These are phyloP conservation scores for Aspergillus viridinutans DNA, from an alignment of 2,329 filamentous ascomycete genomes.

Conservation along the genomic window DNA sequence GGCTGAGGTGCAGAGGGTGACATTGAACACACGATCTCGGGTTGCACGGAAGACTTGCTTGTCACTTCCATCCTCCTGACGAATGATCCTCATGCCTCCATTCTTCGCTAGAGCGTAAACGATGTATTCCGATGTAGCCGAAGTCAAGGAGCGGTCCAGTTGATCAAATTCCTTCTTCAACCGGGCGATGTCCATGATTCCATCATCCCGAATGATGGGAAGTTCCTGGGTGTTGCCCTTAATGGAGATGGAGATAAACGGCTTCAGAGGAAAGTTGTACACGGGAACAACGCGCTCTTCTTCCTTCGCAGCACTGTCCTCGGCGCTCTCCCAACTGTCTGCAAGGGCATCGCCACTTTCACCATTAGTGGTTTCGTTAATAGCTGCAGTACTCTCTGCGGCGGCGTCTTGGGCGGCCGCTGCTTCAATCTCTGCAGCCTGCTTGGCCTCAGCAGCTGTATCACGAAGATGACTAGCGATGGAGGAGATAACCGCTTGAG, in stretches of 20 bases:
- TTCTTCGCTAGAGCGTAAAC: constrained; percentile 92
- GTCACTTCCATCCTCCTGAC: constrained; percentile 88
- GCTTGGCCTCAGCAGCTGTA: constrained; percentile 41
- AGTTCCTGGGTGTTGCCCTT: constrained; percentile 38
- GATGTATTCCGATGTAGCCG: constrained; percentile 86
- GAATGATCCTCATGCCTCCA: constrained; percentile 86
- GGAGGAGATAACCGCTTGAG: constrained; percentile 32
- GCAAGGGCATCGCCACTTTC: constrained; percentile 57
- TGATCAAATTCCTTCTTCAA: constrained; percentile 98
- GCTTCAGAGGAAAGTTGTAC: constrained; percentile 94
- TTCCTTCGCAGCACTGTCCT: constrained; percentile 63
- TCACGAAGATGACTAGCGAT: constrained; percentile 33
- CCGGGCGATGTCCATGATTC: constrained; percentile 86
- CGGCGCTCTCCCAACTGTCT: constrained; percentile 90
- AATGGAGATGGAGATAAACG: constrained; percentile 86
- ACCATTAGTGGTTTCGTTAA: constrained; percentile 53
- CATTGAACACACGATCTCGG: constrained; percentile 91
- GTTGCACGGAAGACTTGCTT: constrained; percentile 88
- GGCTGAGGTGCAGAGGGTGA: constrained; percentile 71
- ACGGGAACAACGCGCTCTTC: constrained; percentile 67
- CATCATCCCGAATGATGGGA: constrained; percentile 68
- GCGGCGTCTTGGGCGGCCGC: constrained; percentile 43
- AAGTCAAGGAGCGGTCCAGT: constrained; percentile 87
- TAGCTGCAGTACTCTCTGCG: constrained; percentile 23
- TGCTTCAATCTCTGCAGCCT: constrained; percentile 44